A percentile compares a stretch with the other conserved stretches of the same genome.
Evolutionary conservation across 805 yeast species (phyloP).

Genomic region (Vanderwaltozyma verrucispora): DNA sequence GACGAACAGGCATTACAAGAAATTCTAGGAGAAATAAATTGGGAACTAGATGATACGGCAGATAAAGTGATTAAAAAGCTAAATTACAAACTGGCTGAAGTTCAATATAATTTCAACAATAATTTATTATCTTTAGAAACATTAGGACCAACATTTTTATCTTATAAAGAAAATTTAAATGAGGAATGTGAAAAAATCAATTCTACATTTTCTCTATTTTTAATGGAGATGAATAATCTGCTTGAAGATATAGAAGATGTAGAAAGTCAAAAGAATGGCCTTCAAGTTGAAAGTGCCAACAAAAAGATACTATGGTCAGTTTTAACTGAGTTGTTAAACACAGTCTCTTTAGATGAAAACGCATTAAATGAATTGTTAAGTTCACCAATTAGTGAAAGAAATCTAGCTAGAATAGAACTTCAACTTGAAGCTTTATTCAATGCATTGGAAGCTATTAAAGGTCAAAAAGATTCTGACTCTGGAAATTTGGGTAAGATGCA

Average conservation of each 20-base stretch:
- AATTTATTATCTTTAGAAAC: constrained; percentile 42
- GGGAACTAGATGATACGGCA: constrained; percentile 63
- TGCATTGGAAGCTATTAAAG: constrained; percentile 56
- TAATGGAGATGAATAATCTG: constrained; percentile 53
- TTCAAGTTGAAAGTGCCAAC: constrained; percentile 76
- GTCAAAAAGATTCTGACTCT: constrained; percentile 29
- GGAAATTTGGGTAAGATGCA: constrained; percentile 50
- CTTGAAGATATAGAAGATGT: constrained; percentile 59
- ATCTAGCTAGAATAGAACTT: constrained; percentile 41
- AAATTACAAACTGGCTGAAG: constrained; percentile 44
- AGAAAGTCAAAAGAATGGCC: constrained; percentile 67
- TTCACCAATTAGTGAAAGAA: constrained; percentile 38
- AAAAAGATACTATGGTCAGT: constrained; percentile 67
- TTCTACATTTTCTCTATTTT: constrained; percentile 43
- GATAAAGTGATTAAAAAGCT: constrained; percentile 48
- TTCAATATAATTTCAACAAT: constrained; percentile 54
- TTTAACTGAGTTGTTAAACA: constrained; percentile 53
- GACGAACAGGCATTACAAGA: constrained; percentile 33
- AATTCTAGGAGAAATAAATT: constrained; percentile 64
- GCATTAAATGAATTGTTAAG: constrained; percentile 39
- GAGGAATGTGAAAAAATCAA: constrained; percentile 46
- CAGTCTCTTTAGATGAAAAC: constrained; percentile 54
- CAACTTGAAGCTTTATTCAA: constrained; percentile 46
- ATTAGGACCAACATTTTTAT: constrained; percentile 34
- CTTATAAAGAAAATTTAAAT: constrained; percentile 35